Percentiles rank a stretch among this genome's conserved stretches.
phyloP scores from a whole-genome alignment of 2,329 filamentous ascomycete species.

The Bipolaris gigantea region DNA sequence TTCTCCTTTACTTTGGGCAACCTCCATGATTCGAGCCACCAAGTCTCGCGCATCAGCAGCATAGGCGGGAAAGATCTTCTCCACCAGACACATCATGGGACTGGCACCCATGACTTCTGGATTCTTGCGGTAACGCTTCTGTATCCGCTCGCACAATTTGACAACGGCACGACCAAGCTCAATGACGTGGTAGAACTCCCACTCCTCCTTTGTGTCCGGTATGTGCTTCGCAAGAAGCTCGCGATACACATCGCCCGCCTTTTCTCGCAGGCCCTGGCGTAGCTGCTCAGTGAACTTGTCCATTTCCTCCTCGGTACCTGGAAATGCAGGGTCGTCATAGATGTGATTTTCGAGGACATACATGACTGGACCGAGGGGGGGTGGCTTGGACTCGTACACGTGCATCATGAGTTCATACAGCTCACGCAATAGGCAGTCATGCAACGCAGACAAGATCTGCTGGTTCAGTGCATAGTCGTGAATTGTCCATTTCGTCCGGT shows the following conservation, averaged over 20 bases:
- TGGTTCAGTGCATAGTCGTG: conserved; percentile 64
- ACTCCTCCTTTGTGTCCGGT: conserved; percentile 75
- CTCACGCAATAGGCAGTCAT: conserved; percentile 83
- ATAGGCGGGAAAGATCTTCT: conserved; percentile 85
- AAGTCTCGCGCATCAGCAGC: conserved; percentile 87
- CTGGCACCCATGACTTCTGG: conserved; percentile 82
- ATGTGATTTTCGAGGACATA: conserved; percentile 82
- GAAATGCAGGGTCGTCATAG: conserved; percentile 74
- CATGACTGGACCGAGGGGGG: conserved; percentile 77
- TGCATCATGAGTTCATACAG: conserved; percentile 85
- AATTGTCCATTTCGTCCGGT: conserved; percentile 55
- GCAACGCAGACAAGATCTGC: conserved; percentile 70
- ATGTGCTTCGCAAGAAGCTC: conserved; percentile 78
- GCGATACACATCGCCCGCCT: conserved; percentile 78
- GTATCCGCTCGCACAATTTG: conserved; percentile 82
- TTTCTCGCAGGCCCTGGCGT: conserved; percentile 69
- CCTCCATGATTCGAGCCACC: conserved; percentile 76
- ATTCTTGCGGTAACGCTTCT: conserved; percentile 87
- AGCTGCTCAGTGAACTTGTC: conserved; percentile 73
- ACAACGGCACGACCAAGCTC: conserved; percentile 84
- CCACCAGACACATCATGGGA: conserved; percentile 71
- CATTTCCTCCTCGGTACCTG: conserved; percentile 68
- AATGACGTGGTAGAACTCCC: conserved; percentile 90
- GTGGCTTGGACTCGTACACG: conserved; percentile 86
- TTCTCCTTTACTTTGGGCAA: conserved; percentile 67